Evolutionary conservation across 2,329 filamentous ascomycete species (phyloP), one percentile per base, ranked within the genome.

Genomic region (Ophiostoma australiae): DNA sequence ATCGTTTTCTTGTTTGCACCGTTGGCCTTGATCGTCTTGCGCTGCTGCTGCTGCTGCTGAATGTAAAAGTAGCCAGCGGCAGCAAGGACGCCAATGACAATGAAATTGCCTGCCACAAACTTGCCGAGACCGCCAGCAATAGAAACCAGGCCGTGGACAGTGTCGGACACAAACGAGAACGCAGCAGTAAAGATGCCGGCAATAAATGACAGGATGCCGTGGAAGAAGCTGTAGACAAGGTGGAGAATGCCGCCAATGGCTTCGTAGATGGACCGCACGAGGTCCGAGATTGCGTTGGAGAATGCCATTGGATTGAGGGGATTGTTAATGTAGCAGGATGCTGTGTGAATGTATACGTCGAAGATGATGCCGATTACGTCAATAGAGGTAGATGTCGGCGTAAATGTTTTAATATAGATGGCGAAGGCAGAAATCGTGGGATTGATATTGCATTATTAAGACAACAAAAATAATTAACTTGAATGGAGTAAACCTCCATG

Each of bases 211-310:
- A 69, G 55, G 3, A 33, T 23, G 68, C 31, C 61, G 35, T 69
- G 67, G 41, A 69, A 17, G 2, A 71, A 37, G 17, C 70, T 33
- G 67, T 41, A 67, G 61, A 69, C 44, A 33, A 71, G 67, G 17
- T 35, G 20, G 61, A 71, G 13, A 0, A 48, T 39, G 6, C n/a
- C 70, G 7, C 61, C 68, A 8, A 70, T 48, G 17, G 70, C 63
- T n/a, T 72, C 68, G 37, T 69, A 72, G 37, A 72, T 27, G 63
- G 70, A 67, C 20, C 37, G 68, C n/a, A 70, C 1, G 13, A 72
- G 52, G 68, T 68, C 68, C 23, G 63, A 20, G 10, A 41, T 48
- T n/a, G 70, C 68, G 17, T 55, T 39, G 4, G 68, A 31, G n/a
- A 72, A 72, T 6, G 70, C 55, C 44, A 67, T 67, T 27, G 23